Base-by-base conservation (phyloP, 2,329 filamentous ascomycete species). In the Aspergillus melleus region DNA sequence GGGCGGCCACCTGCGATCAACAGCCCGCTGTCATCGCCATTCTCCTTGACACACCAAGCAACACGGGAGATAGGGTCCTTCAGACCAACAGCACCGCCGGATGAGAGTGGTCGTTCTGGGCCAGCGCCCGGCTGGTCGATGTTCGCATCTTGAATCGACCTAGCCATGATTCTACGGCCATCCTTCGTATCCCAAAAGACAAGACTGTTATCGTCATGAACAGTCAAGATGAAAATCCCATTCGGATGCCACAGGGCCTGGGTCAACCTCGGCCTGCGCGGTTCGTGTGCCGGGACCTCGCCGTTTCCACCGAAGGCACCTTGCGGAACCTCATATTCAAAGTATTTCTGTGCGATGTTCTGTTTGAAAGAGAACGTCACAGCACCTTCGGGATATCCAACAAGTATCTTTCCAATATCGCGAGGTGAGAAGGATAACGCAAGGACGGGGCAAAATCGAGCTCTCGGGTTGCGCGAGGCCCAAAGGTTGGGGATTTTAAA, bases 171-270 rank as follows among this genome's bases (percentile, higher is more conserved):
- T 42, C 96, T 80, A 58, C 90, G 87, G 8, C 91, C 92, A 71
- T 98, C 94, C 69, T 92, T 96, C 0, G 90, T 81, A 74, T 99
- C 95, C 93, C 94, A 99, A 66, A 98, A 90, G 0, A 96, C 94
- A 51, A 99, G 80, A 67, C 91, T 96, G 36, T 90, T 89, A 72
- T 99, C 95, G 58, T 96, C 92, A 71, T 97, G 90, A 1, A 88
- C 90, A 0, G 92, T 96, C 65, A 95, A 73, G 42, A 97, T 79
- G 69, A 96, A 96, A 0, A 91, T 96, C 0, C 93, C 95, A 1
- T 91, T 96, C 0, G 95, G 95, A 77, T 99, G 95, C 93, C 94
- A 99, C 16, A 94, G 75, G 1, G 92, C 93, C 67, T 96, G 90
- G 1, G 88, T 91, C 62, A 98, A 77, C 59, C 84, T 86, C 14